phyloP scores from a whole-genome alignment of 2,329 filamentous ascomycete species.

The Verticillium klebahnii region DNA sequence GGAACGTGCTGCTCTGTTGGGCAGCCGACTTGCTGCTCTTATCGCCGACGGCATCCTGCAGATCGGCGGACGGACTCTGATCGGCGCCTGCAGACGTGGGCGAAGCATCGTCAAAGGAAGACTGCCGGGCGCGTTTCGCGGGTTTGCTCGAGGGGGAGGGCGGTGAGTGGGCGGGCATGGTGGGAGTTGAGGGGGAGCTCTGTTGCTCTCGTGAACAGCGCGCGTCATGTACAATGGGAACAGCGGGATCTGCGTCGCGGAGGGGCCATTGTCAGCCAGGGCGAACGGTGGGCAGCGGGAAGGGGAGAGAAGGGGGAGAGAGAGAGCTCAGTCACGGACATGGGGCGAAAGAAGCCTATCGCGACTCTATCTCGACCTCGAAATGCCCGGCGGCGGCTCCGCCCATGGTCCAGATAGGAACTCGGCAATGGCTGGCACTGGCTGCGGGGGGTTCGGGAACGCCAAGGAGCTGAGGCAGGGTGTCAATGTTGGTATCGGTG shows the following conservation, averaged over 20 bases:
- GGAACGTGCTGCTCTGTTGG: slow-evolving; percentile 61
- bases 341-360: not conserved
- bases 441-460: not conserved
- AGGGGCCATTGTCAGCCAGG: not conserved
- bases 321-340: not conserved
- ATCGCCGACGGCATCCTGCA: slow-evolving; percentile 21
- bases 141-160: slow-evolving; percentile 47
- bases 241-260: not conserved
- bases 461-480: not conserved
- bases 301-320: not conserved
- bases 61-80: slow-evolving; percentile 26
- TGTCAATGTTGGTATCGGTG: not conserved
- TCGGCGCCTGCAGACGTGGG: slow-evolving; percentile 29
- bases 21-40: slow-evolving; percentile 28
- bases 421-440: not conserved
- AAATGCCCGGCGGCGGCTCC: not conserved
- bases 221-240: not conserved
- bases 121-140: slow-evolving; percentile 53
- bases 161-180: slow-evolving; percentile 43
- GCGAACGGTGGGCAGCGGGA: not conserved
- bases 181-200: slow-evolving; percentile 1
- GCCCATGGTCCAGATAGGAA: not conserved
- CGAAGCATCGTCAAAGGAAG: slow-evolving; percentile 44
- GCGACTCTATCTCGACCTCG: not conserved
- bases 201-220: not conserved